phyloP scores from a whole-genome alignment of 192 early-diverging fungal species.

The Coemansia sp. region DNA sequence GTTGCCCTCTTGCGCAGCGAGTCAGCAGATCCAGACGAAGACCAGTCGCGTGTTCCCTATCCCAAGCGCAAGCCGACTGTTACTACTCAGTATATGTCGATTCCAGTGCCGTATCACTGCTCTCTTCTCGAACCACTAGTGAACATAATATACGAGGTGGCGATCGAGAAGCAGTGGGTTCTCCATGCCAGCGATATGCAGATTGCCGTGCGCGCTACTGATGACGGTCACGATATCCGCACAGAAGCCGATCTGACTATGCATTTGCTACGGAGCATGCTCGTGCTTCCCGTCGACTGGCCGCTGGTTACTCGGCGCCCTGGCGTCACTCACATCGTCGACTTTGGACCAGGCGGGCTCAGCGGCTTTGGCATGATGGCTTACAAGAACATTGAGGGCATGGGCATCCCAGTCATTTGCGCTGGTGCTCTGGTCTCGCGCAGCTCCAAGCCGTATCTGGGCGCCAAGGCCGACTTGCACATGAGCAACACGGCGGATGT shows the following conservation, averaged over 20 bases:
- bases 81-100: slow-evolving; percentile 76
- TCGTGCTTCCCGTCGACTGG: slow-evolving; percentile 65
- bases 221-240: slow-evolving; percentile 81
- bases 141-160: neutral
- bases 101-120: slow-evolving; percentile 80
- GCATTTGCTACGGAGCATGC: slow-evolving; percentile 70
- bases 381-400: slow-evolving; percentile 86
- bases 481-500: slow-evolving; percentile 68
- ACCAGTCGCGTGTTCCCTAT: slow-evolving; percentile 76
- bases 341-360: slow-evolving; percentile 91
- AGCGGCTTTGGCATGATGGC: slow-evolving; percentile 85
- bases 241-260: slow-evolving; percentile 59
- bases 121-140: neutral
- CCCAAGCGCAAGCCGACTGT: slow-evolving; percentile 82
- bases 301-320: slow-evolving; percentile 58
- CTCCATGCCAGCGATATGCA: slow-evolving; percentile 19
- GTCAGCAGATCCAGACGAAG: slow-evolving; percentile 7
- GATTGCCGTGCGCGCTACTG: slow-evolving; percentile 74
- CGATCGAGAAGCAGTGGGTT: slow-evolving; percentile 26
- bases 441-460: slow-evolving; percentile 59
- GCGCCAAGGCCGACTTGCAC: slow-evolving; percentile 76
- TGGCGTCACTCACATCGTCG: slow-evolving; percentile 83
- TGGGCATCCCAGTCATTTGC: slow-evolving; percentile 65
- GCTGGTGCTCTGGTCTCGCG: slow-evolving; percentile 16
- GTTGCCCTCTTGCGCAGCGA: neutral